phyloP scores from a whole-genome alignment of 2,329 filamentous ascomycete genomes.

The Cytospora mali region DNA sequence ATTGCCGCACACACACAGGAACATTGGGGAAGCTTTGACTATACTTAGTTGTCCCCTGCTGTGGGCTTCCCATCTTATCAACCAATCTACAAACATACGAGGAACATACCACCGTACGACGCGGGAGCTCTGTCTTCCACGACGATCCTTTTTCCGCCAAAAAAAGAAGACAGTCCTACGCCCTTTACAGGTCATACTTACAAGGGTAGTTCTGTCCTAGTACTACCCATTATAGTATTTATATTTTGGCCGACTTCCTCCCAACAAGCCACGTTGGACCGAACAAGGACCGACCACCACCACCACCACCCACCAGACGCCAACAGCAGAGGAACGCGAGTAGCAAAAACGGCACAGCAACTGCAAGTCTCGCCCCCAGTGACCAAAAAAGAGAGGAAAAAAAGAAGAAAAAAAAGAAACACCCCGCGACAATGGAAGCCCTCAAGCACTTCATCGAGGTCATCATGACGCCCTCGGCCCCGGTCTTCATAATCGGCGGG shows the following conservation, averaged over 20 bases:
- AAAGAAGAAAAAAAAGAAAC: conserved; percentile 18
- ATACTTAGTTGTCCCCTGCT: background rate
- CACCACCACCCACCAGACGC: background rate
- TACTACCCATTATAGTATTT: too few species aligned
- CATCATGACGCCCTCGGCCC: conserved; percentile 60
- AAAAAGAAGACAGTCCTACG: background rate
- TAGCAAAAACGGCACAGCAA: conserved; percentile 10
- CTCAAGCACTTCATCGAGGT: conserved; percentile 50
- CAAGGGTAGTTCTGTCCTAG: background rate
- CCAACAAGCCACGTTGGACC: background rate
- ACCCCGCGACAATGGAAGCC: conserved; percentile 40
- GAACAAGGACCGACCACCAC: background rate
- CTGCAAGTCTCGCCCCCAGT: background rate
- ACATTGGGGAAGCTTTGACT: background rate
- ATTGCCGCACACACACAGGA: background rate
- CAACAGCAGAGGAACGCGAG: conserved; percentile 3
- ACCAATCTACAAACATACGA: conserved; percentile 10
- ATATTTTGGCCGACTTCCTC: background rate
- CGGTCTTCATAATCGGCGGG: conserved; percentile 68
- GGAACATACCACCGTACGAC: conserved; percentile 15
- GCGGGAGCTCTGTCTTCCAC: conserved; percentile 22
- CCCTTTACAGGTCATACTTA: too few species aligned
- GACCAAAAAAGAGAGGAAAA: too few species aligned
- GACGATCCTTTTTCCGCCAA: conserved; percentile 9
- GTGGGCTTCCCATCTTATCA: background rate